A percentile compares a stretch with the other conserved stretches of the same genome.
Evolutionary conservation across 805 yeast species (phyloP).

Genomic region (Millerozyma miso): DNA sequence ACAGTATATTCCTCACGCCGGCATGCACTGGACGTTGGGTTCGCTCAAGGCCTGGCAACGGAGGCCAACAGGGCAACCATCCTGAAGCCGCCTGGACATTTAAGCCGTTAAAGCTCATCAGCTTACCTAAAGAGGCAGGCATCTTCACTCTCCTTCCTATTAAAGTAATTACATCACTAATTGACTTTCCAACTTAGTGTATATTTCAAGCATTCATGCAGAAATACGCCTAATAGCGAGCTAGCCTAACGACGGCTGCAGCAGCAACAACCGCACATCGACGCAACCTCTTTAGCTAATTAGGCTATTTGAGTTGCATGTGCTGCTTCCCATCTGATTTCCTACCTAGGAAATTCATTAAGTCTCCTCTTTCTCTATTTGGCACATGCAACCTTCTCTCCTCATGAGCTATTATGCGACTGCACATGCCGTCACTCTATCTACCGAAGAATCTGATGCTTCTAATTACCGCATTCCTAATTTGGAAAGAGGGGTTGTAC

Average conservation of each 20-base stretch:
- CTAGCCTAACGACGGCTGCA: no score
- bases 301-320: not conserved
- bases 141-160: not conserved
- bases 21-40: no score
- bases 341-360: not conserved
- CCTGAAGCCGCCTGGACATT: no score
- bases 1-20: no score
- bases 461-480: not conserved
- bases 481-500: not conserved
- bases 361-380: not conserved
- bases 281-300: not conserved
- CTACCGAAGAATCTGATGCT: not conserved
- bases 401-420: no score
- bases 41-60: no score
- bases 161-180: not conserved
- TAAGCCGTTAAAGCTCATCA: not conserved
- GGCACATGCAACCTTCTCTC: not conserved
- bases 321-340: not conserved
- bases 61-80: no score
- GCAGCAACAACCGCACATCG: not conserved
- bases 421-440: not conserved
- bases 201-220: no score
- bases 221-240: no score
- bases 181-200: not conserved
- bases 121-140: not conserved